Conservation (phyloP, 2,329 filamentous ascomycete genomes). For the Epichloe sibirici region DNA sequence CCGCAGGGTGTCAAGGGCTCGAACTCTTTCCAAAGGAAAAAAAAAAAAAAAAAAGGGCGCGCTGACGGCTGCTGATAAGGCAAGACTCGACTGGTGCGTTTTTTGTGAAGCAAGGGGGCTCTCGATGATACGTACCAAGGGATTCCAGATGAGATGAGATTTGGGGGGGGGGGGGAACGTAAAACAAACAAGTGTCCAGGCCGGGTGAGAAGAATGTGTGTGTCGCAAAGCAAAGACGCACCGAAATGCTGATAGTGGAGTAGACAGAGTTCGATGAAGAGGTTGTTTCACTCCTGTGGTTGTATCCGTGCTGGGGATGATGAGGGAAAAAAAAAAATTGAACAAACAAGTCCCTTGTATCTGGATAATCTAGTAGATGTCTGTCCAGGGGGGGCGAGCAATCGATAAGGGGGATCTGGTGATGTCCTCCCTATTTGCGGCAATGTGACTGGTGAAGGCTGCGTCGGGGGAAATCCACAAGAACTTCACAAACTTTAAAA, state of each 20-base stretch:
- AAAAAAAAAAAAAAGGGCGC: neutral
- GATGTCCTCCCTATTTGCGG: too few species aligned
- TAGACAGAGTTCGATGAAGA: neutral
- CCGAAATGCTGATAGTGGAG: neutral
- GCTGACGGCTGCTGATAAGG: too few species aligned
- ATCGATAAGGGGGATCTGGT: neutral
- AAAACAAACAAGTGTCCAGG: neutral
- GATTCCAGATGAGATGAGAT: neutral
- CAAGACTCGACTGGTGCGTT: neutral
- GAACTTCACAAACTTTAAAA: too few species aligned
- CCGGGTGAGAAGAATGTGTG: neutral
- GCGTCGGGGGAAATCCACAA: neutral
- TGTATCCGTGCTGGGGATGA: neutral
- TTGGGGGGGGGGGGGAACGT: neutral
- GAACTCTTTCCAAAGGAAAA: neutral
- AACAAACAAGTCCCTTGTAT: neutral
- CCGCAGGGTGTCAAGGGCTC: too few species aligned
- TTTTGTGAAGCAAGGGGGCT: neutral
- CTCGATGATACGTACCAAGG: slow-evolving; percentile 1
- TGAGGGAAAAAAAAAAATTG: neutral
- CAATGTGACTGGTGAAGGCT: neutral
- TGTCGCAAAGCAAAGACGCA: slow-evolving; percentile 2
- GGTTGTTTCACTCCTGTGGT: neutral
- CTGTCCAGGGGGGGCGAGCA: neutral
- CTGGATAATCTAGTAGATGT: neutral